Percentiles rank a stretch among this genome's conserved stretches.
These are phyloP conservation scores for Hypoxylon fuscum DNA, from an alignment of 495 filamentous ascomycete genomes.

Conservation along the genomic window DNA sequence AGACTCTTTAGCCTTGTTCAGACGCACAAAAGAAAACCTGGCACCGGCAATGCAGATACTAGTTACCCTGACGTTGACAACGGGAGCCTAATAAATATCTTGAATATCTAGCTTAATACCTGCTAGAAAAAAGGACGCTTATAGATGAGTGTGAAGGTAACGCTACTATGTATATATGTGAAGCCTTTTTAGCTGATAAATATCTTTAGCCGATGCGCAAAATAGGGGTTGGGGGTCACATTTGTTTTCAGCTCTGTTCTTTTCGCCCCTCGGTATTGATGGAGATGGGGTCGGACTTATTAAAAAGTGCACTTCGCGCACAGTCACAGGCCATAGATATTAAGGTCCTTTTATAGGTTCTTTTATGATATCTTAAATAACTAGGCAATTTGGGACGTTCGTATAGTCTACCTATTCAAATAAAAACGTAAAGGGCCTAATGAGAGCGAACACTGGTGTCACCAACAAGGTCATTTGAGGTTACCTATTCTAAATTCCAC, in stretches of 20 bases:
- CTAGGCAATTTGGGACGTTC: too few relatives aligned
- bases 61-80: background rate
- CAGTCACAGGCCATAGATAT: slow-evolving; percentile 11
- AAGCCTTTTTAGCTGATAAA: slow-evolving; percentile 14
- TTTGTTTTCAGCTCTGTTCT: slow-evolving; percentile 21
- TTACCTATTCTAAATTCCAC: background rate
- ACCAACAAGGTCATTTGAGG: background rate
- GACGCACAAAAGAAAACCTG: slow-evolving; percentile 5
- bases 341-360: slow-evolving; percentile 5
- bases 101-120: background rate
- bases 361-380: background rate
- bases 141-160: too few relatives aligned
- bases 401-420: too few relatives aligned
- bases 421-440: too few relatives aligned
- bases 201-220: slow-evolving; percentile 31
- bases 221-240: slow-evolving; percentile 22
- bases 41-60: background rate
- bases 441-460: too few relatives aligned
- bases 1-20: background rate
- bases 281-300: slow-evolving; percentile 13
- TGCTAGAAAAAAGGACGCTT: too few relatives aligned
- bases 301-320: slow-evolving; percentile 5
- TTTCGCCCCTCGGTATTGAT: slow-evolving; percentile 10
- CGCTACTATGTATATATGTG: too few relatives aligned
- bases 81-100: too few relatives aligned